Base-by-base conservation (phyloP, 441 rosid genomes). In the Eruca vesicaria region DNA sequence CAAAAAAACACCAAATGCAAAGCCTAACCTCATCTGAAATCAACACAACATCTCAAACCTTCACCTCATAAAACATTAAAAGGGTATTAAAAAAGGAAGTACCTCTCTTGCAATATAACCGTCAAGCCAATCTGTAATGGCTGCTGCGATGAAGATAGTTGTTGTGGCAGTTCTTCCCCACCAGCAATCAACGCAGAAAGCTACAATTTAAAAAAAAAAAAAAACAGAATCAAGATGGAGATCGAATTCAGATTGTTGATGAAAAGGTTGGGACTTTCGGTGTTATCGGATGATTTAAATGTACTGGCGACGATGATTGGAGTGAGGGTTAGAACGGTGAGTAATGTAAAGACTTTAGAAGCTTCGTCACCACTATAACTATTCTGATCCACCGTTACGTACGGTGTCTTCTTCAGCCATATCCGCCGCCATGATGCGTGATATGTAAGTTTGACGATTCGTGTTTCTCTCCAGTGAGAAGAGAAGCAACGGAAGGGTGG, bases 121-220 rank as follows among this genome's bases (percentile, higher is more conserved):
- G 68, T 95, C 99, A 38, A 95, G 98, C 99, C 98, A 95, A 79
- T 95, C 99, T 8, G 99, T 95, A 68, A 95, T 71, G 20, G 99
- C 94, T 21, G 99, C 98, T 31, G 88, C 92, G 66, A 95, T 80
- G 74, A 95, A 95, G 65, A 95, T 87, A 74, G 92, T 84, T 11
- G 98, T 91, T 18, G 99, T 95, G 9, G 95, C 90, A 15, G 96
- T 91, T 69, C 82, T 90, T 9, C 91, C 98, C 96, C 88, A 93
- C 91, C 93, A 85, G 72, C 85, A 82, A 84, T 95, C 98, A 74
- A 89, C 78, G 45, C 88, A 93, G 79, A 92, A 95, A 26, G 97
- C 98, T 95, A 81, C 38, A 73, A 20, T 29, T 18, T 21, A n/a
- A n/a, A n/a, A n/a, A n/a, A n/a, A n/a, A n/a, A n/a, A 31, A 66